Evolutionary conservation across 2,329 filamentous ascomycete species (phyloP).

Genomic region (Diaporthe ilicicola): DNA sequence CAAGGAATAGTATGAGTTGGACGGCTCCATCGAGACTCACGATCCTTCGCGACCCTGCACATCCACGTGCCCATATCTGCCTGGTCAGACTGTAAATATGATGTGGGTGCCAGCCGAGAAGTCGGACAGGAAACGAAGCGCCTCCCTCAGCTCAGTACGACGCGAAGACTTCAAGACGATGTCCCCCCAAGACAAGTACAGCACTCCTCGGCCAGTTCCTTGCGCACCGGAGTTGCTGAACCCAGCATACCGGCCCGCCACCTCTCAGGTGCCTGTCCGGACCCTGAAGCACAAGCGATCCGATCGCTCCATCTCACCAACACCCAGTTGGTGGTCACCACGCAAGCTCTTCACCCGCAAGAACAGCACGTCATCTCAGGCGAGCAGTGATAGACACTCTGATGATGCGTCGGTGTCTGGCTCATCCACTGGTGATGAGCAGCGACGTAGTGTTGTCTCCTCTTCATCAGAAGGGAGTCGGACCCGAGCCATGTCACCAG

Average conservation of each 20-base stretch:
- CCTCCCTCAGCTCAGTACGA: slow-evolving; percentile 69
- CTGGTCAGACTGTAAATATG: slow-evolving; percentile 87
- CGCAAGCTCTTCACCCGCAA: slow-evolving; percentile 60
- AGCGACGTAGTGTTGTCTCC: slow-evolving; percentile 42
- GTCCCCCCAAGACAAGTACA: slow-evolving; percentile 80
- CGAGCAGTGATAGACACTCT: slow-evolving; percentile 46
- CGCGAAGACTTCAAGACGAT: slow-evolving; percentile 74
- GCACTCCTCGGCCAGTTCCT: slow-evolving; percentile 70
- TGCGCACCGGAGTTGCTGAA: slow-evolving; percentile 50
- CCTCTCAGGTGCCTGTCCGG: slow-evolving; percentile 41
- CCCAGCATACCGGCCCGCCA: slow-evolving; percentile 47
- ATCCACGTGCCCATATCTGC: slow-evolving; percentile 82
- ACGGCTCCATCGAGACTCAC: slow-evolving; percentile 79
- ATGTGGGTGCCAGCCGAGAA: slow-evolving; percentile 81
- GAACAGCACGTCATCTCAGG: slow-evolving; percentile 41
- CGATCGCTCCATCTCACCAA: slow-evolving; percentile 57
- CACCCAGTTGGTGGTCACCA: slow-evolving; percentile 52
- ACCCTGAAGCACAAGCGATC: slow-evolving; percentile 47
- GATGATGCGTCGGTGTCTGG: slow-evolving; percentile 38
- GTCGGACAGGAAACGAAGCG: slow-evolving; percentile 66
- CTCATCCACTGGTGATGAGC: slow-evolving; percentile 41
- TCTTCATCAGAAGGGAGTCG: slow-evolving; percentile 51
- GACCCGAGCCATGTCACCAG: slow-evolving; percentile 63
- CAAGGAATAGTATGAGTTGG: slow-evolving; percentile 76
- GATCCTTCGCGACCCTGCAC: slow-evolving; percentile 79